A percentile compares a stretch with the other conserved stretches of the same genome.
Evolutionary conservation across 495 filamentous ascomycete genomes (phyloP).

Genomic region (Daldinia caldariorum): DNA sequence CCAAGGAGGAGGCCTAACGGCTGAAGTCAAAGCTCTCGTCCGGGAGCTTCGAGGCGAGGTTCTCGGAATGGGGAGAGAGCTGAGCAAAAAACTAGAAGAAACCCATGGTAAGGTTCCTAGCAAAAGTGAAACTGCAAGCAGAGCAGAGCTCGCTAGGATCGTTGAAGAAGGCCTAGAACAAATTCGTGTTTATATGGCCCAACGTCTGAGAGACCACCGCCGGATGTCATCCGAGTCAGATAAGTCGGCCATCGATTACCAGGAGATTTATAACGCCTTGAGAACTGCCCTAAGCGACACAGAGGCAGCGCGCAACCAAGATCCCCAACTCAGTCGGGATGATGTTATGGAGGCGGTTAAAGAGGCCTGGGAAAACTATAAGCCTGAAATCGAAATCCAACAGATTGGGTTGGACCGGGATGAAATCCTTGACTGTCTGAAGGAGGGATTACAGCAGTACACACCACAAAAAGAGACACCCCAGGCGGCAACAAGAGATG

Average conservation of each 20-base stretch:
- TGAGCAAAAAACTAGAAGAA: conserved; percentile 84
- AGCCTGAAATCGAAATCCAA: conserved; percentile 88
- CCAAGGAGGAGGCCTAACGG: conserved; percentile 83
- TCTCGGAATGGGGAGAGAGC: conserved; percentile 88
- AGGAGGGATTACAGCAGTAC: conserved; percentile 83
- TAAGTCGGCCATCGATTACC: conserved; percentile 67
- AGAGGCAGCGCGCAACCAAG: conserved; percentile 59
- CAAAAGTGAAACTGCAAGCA: conserved; percentile 62
- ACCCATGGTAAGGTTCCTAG: conserved; percentile 60
- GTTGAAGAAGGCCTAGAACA: conserved; percentile 81
- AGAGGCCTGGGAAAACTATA: conserved; percentile 90
- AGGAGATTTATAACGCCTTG: conserved; percentile 83
- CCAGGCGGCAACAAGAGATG: conserved; percentile 72
- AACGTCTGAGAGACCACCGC: conserved; percentile 76
- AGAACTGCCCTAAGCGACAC: conserved; percentile 78
- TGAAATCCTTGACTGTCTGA: conserved; percentile 84
- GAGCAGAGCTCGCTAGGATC: conserved; percentile 78
- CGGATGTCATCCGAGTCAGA: conserved; percentile 65
- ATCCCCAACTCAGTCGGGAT: conserved; percentile 65
- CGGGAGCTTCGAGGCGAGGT: conserved; percentile 92
- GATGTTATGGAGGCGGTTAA: conserved; percentile 85
- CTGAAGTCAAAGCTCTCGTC: conserved; percentile 88
- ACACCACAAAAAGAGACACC: conserved; percentile 61
- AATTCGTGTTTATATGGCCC: conserved; percentile 81
- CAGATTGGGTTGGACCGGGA: conserved; percentile 89